A percentile compares a stretch with the other conserved stretches of the same genome.
Evolutionary conservation across 2,329 filamentous ascomycete species (phyloP).

Genomic region (Nakataea oryzae): DNA sequence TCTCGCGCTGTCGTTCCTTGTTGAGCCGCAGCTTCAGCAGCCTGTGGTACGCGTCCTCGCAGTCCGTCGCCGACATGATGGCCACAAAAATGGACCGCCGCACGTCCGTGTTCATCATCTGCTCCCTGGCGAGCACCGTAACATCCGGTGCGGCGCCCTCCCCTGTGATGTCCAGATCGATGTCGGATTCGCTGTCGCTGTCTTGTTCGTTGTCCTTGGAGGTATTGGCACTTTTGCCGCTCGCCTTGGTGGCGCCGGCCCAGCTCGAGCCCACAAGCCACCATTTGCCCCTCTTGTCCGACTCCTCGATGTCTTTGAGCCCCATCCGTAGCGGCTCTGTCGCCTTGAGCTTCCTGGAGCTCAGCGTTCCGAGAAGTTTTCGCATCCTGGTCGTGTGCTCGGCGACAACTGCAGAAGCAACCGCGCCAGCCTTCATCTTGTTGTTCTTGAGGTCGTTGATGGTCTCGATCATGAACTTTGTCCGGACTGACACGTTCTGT

Average conservation of each 20-base stretch:
- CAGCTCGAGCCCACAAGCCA: constrained; percentile 98
- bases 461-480: constrained; percentile 95
- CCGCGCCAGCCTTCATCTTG: constrained; percentile 60
- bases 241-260: constrained; percentile 28
- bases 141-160: constrained; percentile 25
- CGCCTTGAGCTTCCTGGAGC: constrained; percentile 54
- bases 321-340: constrained; percentile 75
- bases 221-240: constrained; percentile 12
- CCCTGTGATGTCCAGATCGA: constrained; percentile 53
- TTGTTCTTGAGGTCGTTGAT: constrained; percentile 95
- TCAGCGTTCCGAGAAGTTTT: constrained; percentile 74
- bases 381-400: constrained; percentile 85
- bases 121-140: constrained; percentile 54
- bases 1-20: constrained; percentile 74
- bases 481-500: constrained; percentile 68
- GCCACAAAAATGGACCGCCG: constrained; percentile 88
- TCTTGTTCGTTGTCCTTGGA: constrained; percentile 19
- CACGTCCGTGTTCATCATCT: constrained; percentile 79
- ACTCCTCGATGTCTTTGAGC: constrained; percentile 70
- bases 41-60: constrained; percentile 71
- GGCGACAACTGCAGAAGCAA: constrained; percentile 60
- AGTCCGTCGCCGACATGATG: constrained; percentile 77
- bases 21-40: constrained; percentile 77
- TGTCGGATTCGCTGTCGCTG: constrained; percentile 26
- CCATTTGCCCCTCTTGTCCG: constrained; percentile 89